These are phyloP conservation scores for Aspergillus puulaauensis DNA, from an alignment of 2,329 filamentous ascomycete species.

Conservation along the genomic window DNA sequence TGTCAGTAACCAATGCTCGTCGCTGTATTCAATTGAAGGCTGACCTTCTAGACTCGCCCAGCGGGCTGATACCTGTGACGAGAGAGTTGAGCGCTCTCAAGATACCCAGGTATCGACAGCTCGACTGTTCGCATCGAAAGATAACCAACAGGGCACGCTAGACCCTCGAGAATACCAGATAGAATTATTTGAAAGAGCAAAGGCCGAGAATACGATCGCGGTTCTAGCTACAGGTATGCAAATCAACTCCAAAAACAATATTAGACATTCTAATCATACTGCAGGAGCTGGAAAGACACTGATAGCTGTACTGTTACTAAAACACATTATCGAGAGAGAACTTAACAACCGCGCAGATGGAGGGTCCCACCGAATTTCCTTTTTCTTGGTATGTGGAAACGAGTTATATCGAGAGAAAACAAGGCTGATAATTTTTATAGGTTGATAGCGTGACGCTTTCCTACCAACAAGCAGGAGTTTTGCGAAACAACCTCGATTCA, in stretches of 20 bases:
- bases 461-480: conserved; percentile 81
- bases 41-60: conserved; percentile 36
- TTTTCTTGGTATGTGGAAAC: conserved; percentile 67
- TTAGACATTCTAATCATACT: background rate
- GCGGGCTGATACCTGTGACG: conserved; percentile 42
- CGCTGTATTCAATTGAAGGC: background rate
- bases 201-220: conserved; percentile 81
- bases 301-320: conserved; percentile 85
- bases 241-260: background rate
- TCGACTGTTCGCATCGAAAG: conserved; percentile 54
- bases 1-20: conserved; percentile 29
- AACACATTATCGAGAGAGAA: conserved; percentile 74
- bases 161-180: conserved; percentile 87
- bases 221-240: conserved; percentile 79
- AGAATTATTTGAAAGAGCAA: conserved; percentile 87
- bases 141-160: conserved; percentile 62
- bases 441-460: conserved; percentile 87
- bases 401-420: background rate
- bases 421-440: conserved; percentile 37
- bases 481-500: conserved; percentile 77
- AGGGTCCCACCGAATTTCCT: conserved; percentile 65
- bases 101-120: conserved; percentile 55
- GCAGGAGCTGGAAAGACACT: conserved; percentile 87
- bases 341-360: conserved; percentile 66
- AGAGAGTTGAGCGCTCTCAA: conserved; percentile 32